Evolutionary conservation across 1,284 basidiomycete species (phyloP), one percentile per base, ranked within the genome.

Genomic region (Tilletia setariae): DNA sequence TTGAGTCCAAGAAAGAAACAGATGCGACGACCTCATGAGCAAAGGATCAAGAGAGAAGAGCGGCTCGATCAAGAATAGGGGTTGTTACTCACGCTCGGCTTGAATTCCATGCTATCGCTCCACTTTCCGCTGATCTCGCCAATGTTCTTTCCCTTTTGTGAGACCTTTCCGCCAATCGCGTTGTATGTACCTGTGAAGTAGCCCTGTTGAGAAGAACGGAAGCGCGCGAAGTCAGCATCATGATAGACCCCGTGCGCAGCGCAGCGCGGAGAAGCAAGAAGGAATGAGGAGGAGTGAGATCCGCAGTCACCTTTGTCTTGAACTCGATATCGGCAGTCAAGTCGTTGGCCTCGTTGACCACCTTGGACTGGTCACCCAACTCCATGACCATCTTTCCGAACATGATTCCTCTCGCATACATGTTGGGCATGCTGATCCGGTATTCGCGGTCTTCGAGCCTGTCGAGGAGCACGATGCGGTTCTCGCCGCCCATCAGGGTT

Each of bases 381-480:
- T 99, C 95, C 64, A 97, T 86, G 21, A 98, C 90, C 94, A 99
- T 97, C 86, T 94, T 95, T 19, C 95, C 96, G 82, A 97, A 98
- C 56, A 98, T 84, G 77, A 98, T 98, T 1, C 96, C 95, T 56
- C 95, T 88, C 23, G 94, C 94, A 82, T 96, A 98, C 79, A 80
- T 81, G 74, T 81, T 82, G 51, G 79, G 79, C 80, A 82, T 82
- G 49, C 73, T 72, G 63, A 82, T 79, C 61, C 67, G 67, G 69
- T 82, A 82, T 49, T 79, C 78, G 30, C 78, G 77, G 62, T 82
- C 80, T 1, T 76, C 76, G 28, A 71, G 75, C 25, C 70, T 61
- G 70, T 79, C 76, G n/a, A 82, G 70, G 61, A 82, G 67, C 4
- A 77, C 79, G 1, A 77, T 76, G 23, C 74, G 73, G 59, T 94